Evolutionary conservation across 1,284 basidiomycete genomes (phyloP).

Genomic region (Rhodofomes roseus): DNA sequence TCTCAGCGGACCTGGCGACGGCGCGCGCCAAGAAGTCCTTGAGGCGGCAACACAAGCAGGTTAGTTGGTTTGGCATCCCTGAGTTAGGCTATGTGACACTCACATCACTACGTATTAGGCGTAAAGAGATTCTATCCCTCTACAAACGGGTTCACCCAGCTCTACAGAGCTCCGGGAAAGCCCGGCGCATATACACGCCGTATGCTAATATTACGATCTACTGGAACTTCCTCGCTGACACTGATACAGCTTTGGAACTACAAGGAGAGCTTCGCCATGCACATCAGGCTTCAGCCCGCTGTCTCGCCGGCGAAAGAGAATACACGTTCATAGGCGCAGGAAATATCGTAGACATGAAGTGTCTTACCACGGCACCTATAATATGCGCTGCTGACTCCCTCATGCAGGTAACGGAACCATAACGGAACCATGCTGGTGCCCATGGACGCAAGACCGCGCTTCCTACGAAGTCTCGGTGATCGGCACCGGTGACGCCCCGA

Average conservation of each 20-base stretch:
- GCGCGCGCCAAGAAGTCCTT: slow-evolving; percentile 1
- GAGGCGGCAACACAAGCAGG: slow-evolving; percentile 6
- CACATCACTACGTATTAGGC: no score
- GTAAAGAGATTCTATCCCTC: slow-evolving; percentile 9
- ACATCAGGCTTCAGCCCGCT: slow-evolving; percentile 9
- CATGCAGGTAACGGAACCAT: no score
- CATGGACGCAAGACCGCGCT: slow-evolving; percentile 8
- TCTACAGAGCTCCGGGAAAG: slow-evolving; percentile 7
- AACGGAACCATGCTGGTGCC: slow-evolving; percentile 10
- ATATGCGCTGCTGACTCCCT: not conserved
- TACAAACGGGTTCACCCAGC: slow-evolving; percentile 4
- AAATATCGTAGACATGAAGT: slow-evolving; percentile 10
- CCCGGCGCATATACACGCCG: slow-evolving; percentile 2
- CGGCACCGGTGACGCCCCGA: slow-evolving; percentile 5
- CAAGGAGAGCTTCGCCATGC: slow-evolving; percentile 4
- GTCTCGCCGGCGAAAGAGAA: slow-evolving; percentile 6
- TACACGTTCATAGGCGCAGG: slow-evolving; percentile 11
- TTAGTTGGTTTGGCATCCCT: slow-evolving; percentile 1
- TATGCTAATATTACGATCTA: not conserved
- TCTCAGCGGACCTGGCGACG: slow-evolving; percentile 3
- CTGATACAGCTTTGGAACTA: slow-evolving; percentile 9
- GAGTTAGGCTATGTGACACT: no score
- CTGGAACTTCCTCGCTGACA: not conserved
- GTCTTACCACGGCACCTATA: not conserved
- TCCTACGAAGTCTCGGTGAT: slow-evolving; percentile 8